Percentiles rank a stretch among this genome's conserved stretches.
These are phyloP conservation scores for Jackrogersella multiformis DNA, from an alignment of 495 filamentous ascomycete genomes.

Conservation along the genomic window DNA sequence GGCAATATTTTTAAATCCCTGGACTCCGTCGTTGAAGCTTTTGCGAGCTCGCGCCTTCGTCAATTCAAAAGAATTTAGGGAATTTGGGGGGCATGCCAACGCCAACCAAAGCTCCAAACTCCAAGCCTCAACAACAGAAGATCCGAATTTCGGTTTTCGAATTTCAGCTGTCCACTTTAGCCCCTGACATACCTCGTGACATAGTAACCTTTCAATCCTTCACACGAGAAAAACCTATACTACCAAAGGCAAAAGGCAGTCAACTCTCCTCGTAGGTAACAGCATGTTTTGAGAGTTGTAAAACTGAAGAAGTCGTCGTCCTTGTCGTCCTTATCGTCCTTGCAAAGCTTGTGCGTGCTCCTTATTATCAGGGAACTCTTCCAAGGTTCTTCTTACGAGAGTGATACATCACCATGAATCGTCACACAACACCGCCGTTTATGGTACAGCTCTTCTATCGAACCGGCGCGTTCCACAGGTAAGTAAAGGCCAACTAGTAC, in stretches of 20 bases:
- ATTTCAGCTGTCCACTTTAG: background rate
- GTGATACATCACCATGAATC: constrained; percentile 64
- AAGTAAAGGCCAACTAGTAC: constrained; percentile 27
- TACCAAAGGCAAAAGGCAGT: no score
- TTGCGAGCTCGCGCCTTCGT: constrained; percentile 30
- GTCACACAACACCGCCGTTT: constrained; percentile 77
- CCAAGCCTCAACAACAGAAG: constrained; percentile 7
- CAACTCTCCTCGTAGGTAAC: background rate
- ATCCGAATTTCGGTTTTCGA: constrained; percentile 5
- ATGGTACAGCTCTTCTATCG: constrained; percentile 91
- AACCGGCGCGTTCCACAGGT: constrained; percentile 76
- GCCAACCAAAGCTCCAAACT: background rate
- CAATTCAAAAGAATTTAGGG: constrained; percentile 17
- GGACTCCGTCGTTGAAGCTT: constrained; percentile 27
- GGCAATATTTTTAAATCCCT: constrained; percentile 18
- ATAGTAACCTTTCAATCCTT: background rate
- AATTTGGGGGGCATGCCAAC: background rate
- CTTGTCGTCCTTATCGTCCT: constrained; percentile 7
- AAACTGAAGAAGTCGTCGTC: no score
- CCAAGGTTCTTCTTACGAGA: constrained; percentile 13
- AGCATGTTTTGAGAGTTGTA: constrained; percentile 29
- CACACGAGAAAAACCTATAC: no score
- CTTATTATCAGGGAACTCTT: background rate
- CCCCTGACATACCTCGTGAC: constrained; percentile 6
- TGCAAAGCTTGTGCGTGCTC: constrained; percentile 22